Percentiles rank a stretch among this genome's conserved stretches.
These are phyloP conservation scores for Hyaloscypha hepaticicola DNA, from an alignment of 495 filamentous ascomycete species.

Conservation along the genomic window DNA sequence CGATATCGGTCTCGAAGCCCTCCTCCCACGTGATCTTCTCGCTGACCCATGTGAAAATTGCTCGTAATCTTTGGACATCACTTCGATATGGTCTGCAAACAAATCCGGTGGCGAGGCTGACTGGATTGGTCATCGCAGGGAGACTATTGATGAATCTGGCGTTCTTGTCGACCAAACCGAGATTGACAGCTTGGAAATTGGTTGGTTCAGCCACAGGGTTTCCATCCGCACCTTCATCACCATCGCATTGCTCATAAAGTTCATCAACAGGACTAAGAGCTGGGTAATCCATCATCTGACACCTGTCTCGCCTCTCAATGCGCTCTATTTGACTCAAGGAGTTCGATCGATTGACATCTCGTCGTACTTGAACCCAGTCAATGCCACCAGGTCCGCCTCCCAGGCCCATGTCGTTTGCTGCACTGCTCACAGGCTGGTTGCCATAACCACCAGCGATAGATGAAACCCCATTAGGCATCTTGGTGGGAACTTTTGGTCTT, in stretches of 20 bases:
- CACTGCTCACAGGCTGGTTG: conserved; percentile 39
- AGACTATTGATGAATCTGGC: conserved; percentile 85
- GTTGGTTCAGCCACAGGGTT: conserved; percentile 77
- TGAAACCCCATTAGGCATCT: conserved; percentile 49
- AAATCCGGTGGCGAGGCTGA: conserved; percentile 84
- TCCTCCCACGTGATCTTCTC: conserved; percentile 98
- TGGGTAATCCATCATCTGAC: conserved; percentile 90
- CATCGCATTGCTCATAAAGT: conserved; percentile 79
- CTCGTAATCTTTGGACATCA: conserved; percentile 87
- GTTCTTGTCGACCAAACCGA: conserved; percentile 90
- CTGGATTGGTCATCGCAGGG: conserved; percentile 84
- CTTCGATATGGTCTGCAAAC: conserved; percentile 93
- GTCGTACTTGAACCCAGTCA: conserved; percentile 94
- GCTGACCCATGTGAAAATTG: conserved; percentile 95
- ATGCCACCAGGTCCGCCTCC: conserved; percentile 50
- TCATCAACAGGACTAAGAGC: conserved; percentile 87
- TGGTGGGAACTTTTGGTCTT: conserved; percentile 34
- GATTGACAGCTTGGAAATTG: conserved; percentile 76
- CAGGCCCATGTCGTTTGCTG: conserved; percentile 66
- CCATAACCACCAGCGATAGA: conserved; percentile 52
- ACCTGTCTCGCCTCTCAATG: conserved; percentile 82
- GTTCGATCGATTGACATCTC: conserved; percentile 93
- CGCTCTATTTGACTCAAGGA: conserved; percentile 87
- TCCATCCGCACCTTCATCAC: conserved; percentile 86
- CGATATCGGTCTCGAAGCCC: conserved; percentile 74